These are phyloP conservation scores for Phytopythium oedochilum DNA, from an alignment of 352 stramenopile genomes.

Conservation along the genomic window DNA sequence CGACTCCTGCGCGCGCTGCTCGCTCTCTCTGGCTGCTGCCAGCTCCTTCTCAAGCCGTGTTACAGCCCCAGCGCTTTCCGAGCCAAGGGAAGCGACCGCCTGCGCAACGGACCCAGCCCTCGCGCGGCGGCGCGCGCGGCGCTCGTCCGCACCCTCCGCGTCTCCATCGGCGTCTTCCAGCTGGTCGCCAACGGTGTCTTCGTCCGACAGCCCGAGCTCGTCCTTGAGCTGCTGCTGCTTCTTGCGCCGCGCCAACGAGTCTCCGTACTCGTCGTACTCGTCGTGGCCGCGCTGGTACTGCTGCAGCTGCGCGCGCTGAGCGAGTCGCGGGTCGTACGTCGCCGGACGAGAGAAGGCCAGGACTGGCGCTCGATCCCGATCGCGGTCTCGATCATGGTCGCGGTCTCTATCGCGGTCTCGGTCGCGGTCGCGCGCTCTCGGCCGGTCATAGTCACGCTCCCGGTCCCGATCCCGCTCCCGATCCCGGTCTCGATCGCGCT, in stretches of 20 bases:
- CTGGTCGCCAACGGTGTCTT: slow-evolving; percentile 38
- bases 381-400: slow-evolving; percentile 9
- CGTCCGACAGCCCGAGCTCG: slow-evolving; percentile 73
- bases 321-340: slow-evolving; percentile 77
- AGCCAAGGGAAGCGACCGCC: neutral
- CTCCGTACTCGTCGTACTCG: slow-evolving; percentile 35
- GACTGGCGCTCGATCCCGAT: slow-evolving; percentile 21
- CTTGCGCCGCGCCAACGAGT: slow-evolving; percentile 43
- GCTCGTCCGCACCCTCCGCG: neutral
- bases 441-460: slow-evolving; percentile 25
- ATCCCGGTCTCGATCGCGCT: slow-evolving; percentile 29
- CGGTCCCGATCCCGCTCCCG: slow-evolving; percentile 29
- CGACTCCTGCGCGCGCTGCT: slow-evolving; percentile 75
- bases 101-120: neutral
- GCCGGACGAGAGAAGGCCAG: slow-evolving; percentile 76
- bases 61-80: slow-evolving; percentile 13
- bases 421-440: slow-evolving; percentile 10
- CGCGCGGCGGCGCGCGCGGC: neutral
- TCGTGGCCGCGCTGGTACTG: slow-evolving; percentile 26
- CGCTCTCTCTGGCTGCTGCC: slow-evolving; percentile 47
- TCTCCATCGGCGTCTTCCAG: slow-evolving; percentile 12
- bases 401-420: slow-evolving; percentile 9
- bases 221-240: slow-evolving; percentile 64
- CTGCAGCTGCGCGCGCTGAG: slow-evolving; percentile 43
- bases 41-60: slow-evolving; percentile 54